Conservation (phyloP, 345 rosid species). For the Sonneratia caseolaris region DNA sequence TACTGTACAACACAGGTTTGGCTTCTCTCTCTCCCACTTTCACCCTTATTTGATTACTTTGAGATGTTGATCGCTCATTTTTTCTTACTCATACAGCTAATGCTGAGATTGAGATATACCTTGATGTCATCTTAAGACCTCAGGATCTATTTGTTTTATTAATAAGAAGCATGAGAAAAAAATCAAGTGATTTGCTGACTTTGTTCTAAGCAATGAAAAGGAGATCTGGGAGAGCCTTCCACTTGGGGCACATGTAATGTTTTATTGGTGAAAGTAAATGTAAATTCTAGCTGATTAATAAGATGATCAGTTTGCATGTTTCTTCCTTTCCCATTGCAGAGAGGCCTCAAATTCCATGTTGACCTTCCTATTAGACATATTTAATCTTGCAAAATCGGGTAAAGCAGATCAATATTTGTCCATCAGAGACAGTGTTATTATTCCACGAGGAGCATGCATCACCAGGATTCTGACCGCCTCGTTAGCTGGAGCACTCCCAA, state of each 20-base stretch:
- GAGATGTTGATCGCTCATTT: no score
- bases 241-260: neutral
- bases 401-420: slow-evolving; percentile 53
- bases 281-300: no score
- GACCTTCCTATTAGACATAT: slow-evolving; percentile 79
- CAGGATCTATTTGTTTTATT: neutral
- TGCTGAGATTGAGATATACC: no score
- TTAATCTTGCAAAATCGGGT: slow-evolving; percentile 67
- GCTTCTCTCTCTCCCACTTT: slow-evolving; percentile 12
- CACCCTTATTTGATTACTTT: neutral
- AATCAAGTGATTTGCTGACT: neutral
- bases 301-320: neutral
- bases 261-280: no score
- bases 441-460: slow-evolving; percentile 78
- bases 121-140: neutral
- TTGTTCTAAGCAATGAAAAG: neutral
- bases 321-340: slow-evolving; percentile 29
- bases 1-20: slow-evolving; percentile 91
- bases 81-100: no score
- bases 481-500: slow-evolving; percentile 91
- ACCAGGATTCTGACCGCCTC: slow-evolving; percentile 83
- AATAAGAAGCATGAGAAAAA: neutral
- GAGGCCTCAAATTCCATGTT: slow-evolving; percentile 92
- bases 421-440: slow-evolving; percentile 53
- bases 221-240: neutral